Percentiles rank a stretch among this genome's conserved stretches.
Conservation (phyloP, 208 protist genomes). For the Endotrypanum monterogeii region DNA sequence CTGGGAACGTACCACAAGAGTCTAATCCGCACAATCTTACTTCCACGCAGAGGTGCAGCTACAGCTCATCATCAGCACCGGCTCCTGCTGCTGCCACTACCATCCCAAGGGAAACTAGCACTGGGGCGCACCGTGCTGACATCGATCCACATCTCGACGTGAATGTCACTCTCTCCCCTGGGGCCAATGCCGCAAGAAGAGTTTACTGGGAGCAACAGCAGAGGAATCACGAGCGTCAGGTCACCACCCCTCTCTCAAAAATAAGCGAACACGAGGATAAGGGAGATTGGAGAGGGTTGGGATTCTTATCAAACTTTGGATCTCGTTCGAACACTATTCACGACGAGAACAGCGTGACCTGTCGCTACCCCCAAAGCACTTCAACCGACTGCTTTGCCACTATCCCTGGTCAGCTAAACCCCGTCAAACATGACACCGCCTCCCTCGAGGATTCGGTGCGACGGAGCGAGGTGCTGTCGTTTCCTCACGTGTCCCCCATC, state of each 20-base stretch:
- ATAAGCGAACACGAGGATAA: neutral
- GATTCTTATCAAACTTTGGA: neutral
- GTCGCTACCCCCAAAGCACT: constrained; percentile 8
- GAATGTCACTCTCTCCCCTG: constrained; percentile 14
- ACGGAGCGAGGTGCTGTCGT: constrained; percentile 10
- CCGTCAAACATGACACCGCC: neutral
- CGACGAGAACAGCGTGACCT: neutral
- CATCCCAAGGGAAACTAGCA: neutral
- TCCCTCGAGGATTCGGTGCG: constrained; percentile 18
- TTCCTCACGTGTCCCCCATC: neutral
- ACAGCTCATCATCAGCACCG: neutral
- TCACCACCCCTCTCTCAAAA: neutral
- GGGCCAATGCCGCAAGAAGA: constrained; percentile 22
- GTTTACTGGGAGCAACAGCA: constrained; percentile 31
- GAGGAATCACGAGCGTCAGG: neutral
- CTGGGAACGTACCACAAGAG: neutral
- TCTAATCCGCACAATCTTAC: neutral
- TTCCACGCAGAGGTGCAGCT: neutral
- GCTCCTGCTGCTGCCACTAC: neutral
- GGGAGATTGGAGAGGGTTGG: neutral
- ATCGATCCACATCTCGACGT: neutral
- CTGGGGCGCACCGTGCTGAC: neutral
- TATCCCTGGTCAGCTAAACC: neutral
- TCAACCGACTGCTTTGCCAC: neutral
- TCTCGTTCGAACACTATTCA: neutral